Conservation (phyloP, 2,329 filamentous ascomycete genomes). For the Penicillium sumatraense region DNA sequence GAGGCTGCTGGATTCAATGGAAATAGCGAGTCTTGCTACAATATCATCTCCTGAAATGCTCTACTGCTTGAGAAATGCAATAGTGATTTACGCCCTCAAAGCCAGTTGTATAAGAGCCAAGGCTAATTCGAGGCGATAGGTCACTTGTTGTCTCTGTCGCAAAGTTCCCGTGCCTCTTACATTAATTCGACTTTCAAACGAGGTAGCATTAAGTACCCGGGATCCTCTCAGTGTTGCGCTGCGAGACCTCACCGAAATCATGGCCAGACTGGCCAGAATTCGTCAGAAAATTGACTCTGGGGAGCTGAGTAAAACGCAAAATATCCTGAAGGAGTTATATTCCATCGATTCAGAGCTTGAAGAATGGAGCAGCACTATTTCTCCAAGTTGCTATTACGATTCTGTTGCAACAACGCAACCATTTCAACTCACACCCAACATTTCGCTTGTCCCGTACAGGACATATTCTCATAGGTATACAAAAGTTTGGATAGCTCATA, state of each 20-base stretch:
- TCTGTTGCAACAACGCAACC: background rate
- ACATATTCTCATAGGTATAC: background rate
- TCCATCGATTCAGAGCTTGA: background rate
- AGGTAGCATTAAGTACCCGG: background rate
- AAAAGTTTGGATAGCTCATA: background rate
- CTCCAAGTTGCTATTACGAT: background rate
- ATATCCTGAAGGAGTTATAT: background rate
- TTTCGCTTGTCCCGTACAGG: background rate
- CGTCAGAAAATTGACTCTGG: background rate
- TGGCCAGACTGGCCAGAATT: background rate
- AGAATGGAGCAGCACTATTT: background rate
- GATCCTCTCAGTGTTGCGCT: background rate
- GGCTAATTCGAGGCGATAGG: background rate
- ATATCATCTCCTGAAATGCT: slow-evolving; percentile 1
- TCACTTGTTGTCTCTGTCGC: background rate
- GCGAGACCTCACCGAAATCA: slow-evolving; percentile 1
- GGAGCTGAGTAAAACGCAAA: background rate
- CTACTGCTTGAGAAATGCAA: slow-evolving; percentile 1
- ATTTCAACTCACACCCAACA: background rate
- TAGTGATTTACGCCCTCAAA: background rate
- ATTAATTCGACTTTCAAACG: background rate
- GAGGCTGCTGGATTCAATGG: background rate
- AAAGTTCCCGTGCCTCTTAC: background rate
- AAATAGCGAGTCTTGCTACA: background rate
- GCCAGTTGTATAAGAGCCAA: background rate